Base-by-base conservation (phyloP, 106 monocot genomes). In the Triglochin maritima region DNA sequence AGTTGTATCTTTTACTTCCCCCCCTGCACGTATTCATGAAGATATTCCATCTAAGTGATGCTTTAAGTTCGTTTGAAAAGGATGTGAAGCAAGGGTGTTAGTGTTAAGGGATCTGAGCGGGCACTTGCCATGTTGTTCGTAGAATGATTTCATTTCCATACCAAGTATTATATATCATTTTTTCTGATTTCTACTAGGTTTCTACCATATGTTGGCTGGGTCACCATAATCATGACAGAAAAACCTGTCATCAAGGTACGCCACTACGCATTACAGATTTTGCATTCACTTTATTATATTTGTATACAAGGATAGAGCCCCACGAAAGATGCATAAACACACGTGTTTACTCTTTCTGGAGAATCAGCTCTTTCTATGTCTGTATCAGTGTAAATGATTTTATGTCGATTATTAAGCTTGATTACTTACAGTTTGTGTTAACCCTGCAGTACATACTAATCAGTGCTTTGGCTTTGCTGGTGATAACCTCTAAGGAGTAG, bases 211-310 rank as follows among this genome's bases (percentile, higher is more conserved):
- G 85, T 85, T 46, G 88, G 88, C 2, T 89, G 85, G 82, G 73
- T 89, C 29, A 89, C 88, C 29, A 89, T 85, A 65, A 80, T 89
- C 59, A 85, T 89, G 88, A 89, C 85, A 16, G 85, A 89, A 54
- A 85, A 72, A 7, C 88, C 82, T 55, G 46, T 89, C 29, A 78
- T 89, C 59, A 89, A 89, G 82, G 88, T 89, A 73, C 0, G 3
- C 10, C 50, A 9, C 3, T 43, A 44, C 45, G 6, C 17, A 47
- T 13, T 62, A 54, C 6, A 15, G 44, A 14, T 50, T 3, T 4
- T 17, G 7, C 29, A 41, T 50, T 50, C 6, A 2, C 3, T 17
- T 49, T 50, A 4, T 66, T 50, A 50, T 59, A 59, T 59, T 7
- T 59, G 17, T 59, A 13, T 17, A 58, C n/a, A 5, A 5, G 16